Conservation (phyloP, 2,329 filamentous ascomycete genomes). For the Plectosphaerella plurivora region DNA sequence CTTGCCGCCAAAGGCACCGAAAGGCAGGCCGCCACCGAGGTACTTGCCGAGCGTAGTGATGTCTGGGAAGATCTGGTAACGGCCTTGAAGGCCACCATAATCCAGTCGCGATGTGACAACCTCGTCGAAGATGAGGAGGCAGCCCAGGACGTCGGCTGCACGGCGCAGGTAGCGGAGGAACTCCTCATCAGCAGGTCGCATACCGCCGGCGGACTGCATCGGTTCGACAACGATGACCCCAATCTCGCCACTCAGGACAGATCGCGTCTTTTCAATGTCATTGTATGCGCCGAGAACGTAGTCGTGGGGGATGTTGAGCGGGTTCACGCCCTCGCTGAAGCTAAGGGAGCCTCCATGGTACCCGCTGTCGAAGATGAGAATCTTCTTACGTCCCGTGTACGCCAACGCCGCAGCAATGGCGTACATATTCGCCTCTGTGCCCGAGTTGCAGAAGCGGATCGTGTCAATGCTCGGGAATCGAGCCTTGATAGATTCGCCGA, state of each 20-base stretch:
- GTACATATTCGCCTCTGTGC: conserved; percentile 60
- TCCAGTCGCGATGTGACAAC: conserved; percentile 62
- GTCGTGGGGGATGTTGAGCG: conserved; percentile 33
- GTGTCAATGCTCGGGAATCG: conserved; percentile 48
- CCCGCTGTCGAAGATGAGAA: conserved; percentile 46
- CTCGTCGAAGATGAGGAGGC: conserved; percentile 64
- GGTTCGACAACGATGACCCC: conserved; percentile 62
- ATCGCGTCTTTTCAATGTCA: conserved; percentile 33
- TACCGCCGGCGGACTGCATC: conserved; percentile 60
- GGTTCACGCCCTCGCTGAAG: conserved; percentile 23
- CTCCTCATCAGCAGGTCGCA: conserved; percentile 39
- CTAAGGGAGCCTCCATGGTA: conserved; percentile 31
- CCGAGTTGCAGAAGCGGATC: conserved; percentile 59
- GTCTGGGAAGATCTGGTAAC: conserved; percentile 46
- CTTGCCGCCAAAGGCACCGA: conserved; percentile 62
- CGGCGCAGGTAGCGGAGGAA: conserved; percentile 42
- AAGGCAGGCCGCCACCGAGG: conserved; percentile 59
- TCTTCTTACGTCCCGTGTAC: conserved; percentile 37
- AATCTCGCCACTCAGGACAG: conserved; percentile 41
- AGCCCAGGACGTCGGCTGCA: conserved; percentile 25
- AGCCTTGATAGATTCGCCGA: conserved; percentile 43
- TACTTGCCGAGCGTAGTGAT: conserved; percentile 62
- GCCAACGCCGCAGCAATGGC: conserved; percentile 48
- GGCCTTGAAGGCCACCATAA: conserved; percentile 39
- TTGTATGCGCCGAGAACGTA: conserved; percentile 57